phyloP scores from a whole-genome alignment of 2,329 filamentous ascomycete genomes.

The Thelonectria rubi region DNA sequence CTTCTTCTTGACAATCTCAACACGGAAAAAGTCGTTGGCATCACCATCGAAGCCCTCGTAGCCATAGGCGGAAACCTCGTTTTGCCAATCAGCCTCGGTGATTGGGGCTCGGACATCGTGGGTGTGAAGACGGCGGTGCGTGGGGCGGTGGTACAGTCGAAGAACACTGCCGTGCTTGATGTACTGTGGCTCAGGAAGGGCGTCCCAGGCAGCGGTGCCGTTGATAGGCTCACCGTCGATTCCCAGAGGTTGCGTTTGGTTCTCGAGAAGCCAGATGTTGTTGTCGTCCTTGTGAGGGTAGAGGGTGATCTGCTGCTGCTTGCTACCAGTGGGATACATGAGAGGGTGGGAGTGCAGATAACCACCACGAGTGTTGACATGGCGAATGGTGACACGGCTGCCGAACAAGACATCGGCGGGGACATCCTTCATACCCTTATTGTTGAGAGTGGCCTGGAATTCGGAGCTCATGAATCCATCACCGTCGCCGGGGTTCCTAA shows the following conservation, averaged over 20 bases:
- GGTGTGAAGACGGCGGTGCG: slow-evolving; percentile 90
- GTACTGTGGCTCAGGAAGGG: slow-evolving; percentile 68
- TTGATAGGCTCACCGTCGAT: slow-evolving; percentile 79
- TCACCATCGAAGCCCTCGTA: slow-evolving; percentile 97
- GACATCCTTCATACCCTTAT: slow-evolving; percentile 94
- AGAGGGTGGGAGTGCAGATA: slow-evolving; percentile 96
- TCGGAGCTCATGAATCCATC: slow-evolving; percentile 99
- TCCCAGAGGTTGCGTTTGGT: slow-evolving; percentile 90
- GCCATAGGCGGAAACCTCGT: slow-evolving; percentile 95
- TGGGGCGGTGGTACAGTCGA: slow-evolving; percentile 83
- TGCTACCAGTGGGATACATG: slow-evolving; percentile 97
- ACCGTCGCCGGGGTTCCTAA: slow-evolving; percentile 94
- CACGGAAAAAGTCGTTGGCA: slow-evolving; percentile 93
- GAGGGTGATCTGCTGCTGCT: slow-evolving; percentile 97
- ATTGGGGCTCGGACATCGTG: slow-evolving; percentile 91
- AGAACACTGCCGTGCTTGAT: slow-evolving; percentile 84
- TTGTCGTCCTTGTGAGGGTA: slow-evolving; percentile 99
- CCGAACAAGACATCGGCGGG: slow-evolving; percentile 91
- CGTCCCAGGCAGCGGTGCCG: slow-evolving; percentile 86
- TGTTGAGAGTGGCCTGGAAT: slow-evolving; percentile 97
- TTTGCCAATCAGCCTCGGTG: slow-evolving; percentile 91
- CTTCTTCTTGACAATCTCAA: slow-evolving; percentile 93
- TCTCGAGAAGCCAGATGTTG: slow-evolving; percentile 93
- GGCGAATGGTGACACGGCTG: slow-evolving; percentile 84
- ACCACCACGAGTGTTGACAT: slow-evolving; percentile 96